Percentiles rank a stretch among this genome's conserved stretches.
Evolutionary conservation across 2,329 filamentous ascomycete species (phyloP).

Genomic region (Magnaporthiopsis rhizophila): DNA sequence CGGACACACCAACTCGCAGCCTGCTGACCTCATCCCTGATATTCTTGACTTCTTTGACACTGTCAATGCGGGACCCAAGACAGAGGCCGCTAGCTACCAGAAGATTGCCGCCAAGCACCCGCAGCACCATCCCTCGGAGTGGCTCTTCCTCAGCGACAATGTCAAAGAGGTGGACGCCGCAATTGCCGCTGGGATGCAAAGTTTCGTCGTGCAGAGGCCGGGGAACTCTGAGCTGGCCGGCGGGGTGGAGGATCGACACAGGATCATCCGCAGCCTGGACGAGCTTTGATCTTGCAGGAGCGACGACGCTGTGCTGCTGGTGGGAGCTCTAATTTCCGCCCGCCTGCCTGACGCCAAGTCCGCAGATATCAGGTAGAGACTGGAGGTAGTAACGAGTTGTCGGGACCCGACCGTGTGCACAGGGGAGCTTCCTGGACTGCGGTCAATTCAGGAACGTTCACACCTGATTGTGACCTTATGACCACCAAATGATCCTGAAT

Average conservation of each 20-base stretch:
- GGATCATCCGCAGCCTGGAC: conserved; percentile 24
- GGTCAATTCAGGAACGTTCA: background rate
- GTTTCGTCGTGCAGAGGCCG: conserved; percentile 54
- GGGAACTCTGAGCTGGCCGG: conserved; percentile 59
- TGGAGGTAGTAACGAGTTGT: background rate
- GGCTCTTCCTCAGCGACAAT: conserved; percentile 79
- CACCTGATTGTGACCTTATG: background rate
- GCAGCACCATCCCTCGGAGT: conserved; percentile 39
- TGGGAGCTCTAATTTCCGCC: background rate
- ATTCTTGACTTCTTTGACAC: conserved; percentile 71
- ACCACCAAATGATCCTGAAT: background rate
- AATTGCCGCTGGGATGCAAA: conserved; percentile 53
- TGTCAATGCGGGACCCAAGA: conserved; percentile 70
- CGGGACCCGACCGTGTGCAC: background rate
- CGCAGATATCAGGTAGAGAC: background rate
- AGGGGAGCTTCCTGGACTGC: background rate
- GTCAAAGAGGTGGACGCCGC: conserved; percentile 60
- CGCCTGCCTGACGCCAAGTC: no score
- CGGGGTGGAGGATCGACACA: conserved; percentile 22
- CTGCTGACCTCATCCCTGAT: conserved; percentile 49
- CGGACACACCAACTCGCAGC: conserved; percentile 51
- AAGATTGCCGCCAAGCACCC: conserved; percentile 48
- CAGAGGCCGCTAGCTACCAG: conserved; percentile 56
- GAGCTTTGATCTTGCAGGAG: conserved; percentile 12
- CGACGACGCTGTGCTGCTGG: background rate